phyloP scores from a whole-genome alignment of 2,329 filamentous ascomycete genomes.

The Alternaria panax region DNA sequence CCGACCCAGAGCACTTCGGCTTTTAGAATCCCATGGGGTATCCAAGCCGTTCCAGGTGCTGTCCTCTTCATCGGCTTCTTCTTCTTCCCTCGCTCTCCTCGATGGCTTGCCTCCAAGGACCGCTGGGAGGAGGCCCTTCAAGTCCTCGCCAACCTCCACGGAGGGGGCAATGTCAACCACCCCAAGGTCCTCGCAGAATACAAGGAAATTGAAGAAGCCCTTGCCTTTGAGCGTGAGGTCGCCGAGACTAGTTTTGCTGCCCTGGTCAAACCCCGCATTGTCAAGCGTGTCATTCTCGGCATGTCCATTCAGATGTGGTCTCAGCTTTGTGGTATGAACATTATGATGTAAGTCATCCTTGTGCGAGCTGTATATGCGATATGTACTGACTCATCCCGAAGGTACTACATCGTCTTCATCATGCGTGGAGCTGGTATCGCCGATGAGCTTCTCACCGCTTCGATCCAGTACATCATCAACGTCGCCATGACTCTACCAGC shows the following conservation, averaged over 20 bases:
- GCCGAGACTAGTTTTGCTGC: constrained; percentile 59
- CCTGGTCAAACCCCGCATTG: constrained; percentile 60
- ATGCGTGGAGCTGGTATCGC: constrained; percentile 66
- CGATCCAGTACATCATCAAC: constrained; percentile 71
- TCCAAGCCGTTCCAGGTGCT: constrained; percentile 53
- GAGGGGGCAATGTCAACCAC: constrained; percentile 62
- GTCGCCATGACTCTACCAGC: constrained; percentile 66
- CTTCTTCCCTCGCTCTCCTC: constrained; percentile 62
- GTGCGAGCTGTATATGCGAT: background rate
- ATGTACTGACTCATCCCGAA: constrained; percentile 1
- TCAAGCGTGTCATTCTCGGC: constrained; percentile 65
- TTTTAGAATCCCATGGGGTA: constrained; percentile 54
- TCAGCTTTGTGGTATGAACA: constrained; percentile 67
- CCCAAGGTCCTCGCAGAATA: constrained; percentile 70
- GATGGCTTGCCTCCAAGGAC: constrained; percentile 74
- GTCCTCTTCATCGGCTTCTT: constrained; percentile 51
- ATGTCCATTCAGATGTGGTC: constrained; percentile 68
- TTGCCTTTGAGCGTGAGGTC: constrained; percentile 63
- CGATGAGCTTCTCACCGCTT: constrained; percentile 65
- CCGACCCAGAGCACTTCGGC: constrained; percentile 54
- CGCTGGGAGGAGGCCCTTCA: constrained; percentile 71
- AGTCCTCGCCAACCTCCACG: constrained; percentile 64
- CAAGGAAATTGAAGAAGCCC: constrained; percentile 65
- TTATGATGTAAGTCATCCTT: constrained; percentile 55
- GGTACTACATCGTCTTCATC: constrained; percentile 65